Evolutionary conservation across 345 rosid species (phyloP).

Genomic region (Hibiscus syriacus): DNA sequence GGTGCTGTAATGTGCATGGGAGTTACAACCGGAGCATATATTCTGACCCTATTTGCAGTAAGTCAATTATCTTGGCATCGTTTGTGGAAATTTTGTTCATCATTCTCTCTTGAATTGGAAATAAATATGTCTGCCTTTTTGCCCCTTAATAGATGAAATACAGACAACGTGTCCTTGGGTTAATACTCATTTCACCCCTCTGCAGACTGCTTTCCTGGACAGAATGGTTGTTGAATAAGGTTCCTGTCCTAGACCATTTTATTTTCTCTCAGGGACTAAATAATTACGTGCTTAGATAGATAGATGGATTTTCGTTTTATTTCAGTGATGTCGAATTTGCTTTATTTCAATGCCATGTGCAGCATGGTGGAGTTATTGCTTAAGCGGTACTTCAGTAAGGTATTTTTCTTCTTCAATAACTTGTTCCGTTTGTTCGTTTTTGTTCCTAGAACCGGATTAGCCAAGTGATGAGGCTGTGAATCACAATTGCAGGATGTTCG

Average conservation of each 20-base stretch:
- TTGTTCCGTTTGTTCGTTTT: neutral
- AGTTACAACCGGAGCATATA: constrained; percentile 96
- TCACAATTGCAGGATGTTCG: constrained; percentile 62
- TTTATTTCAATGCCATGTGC: constrained; percentile 92
- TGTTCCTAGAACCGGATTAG: constrained; percentile 7
- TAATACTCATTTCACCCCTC: constrained; percentile 91
- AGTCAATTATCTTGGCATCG: constrained; percentile 23
- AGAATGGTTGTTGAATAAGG: constrained; percentile 90
- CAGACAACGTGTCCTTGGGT: constrained; percentile 77
- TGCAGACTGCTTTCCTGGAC: constrained; percentile 94
- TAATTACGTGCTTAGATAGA: constrained; percentile 6
- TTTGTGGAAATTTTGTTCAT: neutral
- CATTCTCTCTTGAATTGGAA: neutral
- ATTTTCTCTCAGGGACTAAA: constrained; percentile 3
- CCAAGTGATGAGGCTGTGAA: constrained; percentile 14
- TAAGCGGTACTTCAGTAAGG: constrained; percentile 93
- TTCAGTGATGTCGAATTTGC: constrained; percentile 73
- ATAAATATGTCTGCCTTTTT: neutral
- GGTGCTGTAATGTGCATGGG: constrained; percentile 99
- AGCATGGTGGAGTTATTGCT: constrained; percentile 77
- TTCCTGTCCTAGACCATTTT: constrained; percentile 21
- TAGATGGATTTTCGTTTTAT: constrained; percentile 5
- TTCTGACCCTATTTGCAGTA: constrained; percentile 91
- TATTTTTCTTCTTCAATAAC: constrained; percentile 21
- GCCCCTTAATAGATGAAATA: constrained; percentile 65